Evolutionary conservation across 805 yeast genomes (phyloP).

Genomic region (Vanderwaltozyma yarrowii): DNA sequence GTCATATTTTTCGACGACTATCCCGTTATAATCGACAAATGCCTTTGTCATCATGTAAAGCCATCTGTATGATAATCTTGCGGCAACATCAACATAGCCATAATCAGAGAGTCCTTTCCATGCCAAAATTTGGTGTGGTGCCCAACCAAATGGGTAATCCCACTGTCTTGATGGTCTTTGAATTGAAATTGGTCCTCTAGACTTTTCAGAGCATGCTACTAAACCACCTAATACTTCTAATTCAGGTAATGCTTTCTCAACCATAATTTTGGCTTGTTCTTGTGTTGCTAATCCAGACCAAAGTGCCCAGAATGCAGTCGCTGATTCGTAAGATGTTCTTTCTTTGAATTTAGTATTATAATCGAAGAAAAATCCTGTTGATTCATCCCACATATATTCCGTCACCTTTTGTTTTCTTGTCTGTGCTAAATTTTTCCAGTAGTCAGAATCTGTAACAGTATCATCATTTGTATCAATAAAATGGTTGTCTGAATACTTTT

Average conservation of each 20-base stretch:
- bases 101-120: conserved; percentile 80
- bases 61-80: conserved; percentile 79
- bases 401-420: conserved; percentile 46
- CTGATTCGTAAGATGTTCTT: conserved; percentile 67
- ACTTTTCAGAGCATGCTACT: conserved; percentile 67
- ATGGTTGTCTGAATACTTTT: conserved; percentile 42
- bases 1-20: conserved; percentile 91
- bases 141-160: conserved; percentile 99
- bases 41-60: conserved; percentile 79
- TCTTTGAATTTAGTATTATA: conserved; percentile 52
- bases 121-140: conserved; percentile 91
- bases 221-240: conserved; percentile 86
- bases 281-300: conserved; percentile 68
- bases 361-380: conserved; percentile 70
- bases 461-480: conserved; percentile 32
- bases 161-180: conserved; percentile 86
- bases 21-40: conserved; percentile 89
- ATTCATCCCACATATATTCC: conserved; percentile 75
- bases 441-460: conserved; percentile 34
- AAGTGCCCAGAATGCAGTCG: conserved; percentile 85
- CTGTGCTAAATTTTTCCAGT: conserved; percentile 54
- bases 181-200: conserved; percentile 62
- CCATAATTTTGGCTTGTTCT: conserved; percentile 59
- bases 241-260: conserved; percentile 46
- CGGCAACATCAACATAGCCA: conserved; percentile 52